Evolutionary conservation across 495 filamentous ascomycete genomes (phyloP).

Genomic region (Aspergillus carlsbadensis): DNA sequence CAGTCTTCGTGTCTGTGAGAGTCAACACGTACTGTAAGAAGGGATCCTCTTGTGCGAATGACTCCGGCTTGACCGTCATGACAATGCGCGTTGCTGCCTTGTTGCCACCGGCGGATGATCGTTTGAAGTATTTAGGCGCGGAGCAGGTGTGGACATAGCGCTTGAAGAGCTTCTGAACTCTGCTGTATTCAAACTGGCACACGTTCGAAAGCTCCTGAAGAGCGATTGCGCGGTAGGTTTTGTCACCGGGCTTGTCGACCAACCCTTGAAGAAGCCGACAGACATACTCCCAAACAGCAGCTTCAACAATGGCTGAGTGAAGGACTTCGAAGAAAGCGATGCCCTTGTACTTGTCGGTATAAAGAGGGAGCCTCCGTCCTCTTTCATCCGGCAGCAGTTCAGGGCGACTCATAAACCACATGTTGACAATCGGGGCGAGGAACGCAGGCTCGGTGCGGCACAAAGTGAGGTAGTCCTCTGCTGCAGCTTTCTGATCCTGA

Average conservation of each 20-base stretch:
- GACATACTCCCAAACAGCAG: constrained; percentile 38
- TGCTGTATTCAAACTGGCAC: constrained; percentile 35
- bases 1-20: neutral
- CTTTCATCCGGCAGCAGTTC: constrained; percentile 36
- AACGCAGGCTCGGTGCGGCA: constrained; percentile 30
- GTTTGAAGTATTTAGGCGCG: constrained; percentile 33
- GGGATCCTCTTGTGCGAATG: constrained; percentile 20
- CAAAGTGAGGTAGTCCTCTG: constrained; percentile 23
- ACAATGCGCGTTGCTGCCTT: constrained; percentile 26
- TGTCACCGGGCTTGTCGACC: constrained; percentile 13
- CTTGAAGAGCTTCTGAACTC: constrained; percentile 26
- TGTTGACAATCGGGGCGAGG: constrained; percentile 28
- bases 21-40: constrained; percentile 30
- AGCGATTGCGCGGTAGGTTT: constrained; percentile 20
- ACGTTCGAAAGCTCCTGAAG: constrained; percentile 38
- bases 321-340: constrained; percentile 32
- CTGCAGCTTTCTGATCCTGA: constrained; percentile 15
- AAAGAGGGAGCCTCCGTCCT: constrained; percentile 22
- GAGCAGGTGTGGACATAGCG: constrained; percentile 24
- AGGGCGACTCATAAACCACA: constrained; percentile 31
- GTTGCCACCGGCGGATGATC: constrained; percentile 26
- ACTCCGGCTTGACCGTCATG: constrained; percentile 30
- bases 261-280: constrained; percentile 29
- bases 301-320: constrained; percentile 25
- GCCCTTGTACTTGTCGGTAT: constrained; percentile 33